A percentile compares a stretch with the other conserved stretches of the same genome.
phyloP scores from a whole-genome alignment of 148 eudicot genomes.

The Chenopodium quinoa region DNA sequence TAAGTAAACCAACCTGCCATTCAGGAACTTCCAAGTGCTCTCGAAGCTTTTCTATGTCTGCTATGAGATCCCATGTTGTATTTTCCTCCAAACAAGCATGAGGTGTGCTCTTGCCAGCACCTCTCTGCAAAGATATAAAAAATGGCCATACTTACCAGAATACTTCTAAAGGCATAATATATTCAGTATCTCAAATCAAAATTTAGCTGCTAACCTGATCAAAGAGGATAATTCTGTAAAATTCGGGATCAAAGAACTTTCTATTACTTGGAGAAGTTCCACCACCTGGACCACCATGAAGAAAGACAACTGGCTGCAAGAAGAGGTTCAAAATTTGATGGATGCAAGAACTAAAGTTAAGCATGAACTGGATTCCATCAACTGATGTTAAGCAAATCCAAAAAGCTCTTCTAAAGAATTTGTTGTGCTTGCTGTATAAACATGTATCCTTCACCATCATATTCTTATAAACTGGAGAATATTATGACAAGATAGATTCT shows the following conservation, averaged over 20 bases:
- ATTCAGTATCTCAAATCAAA: not conserved
- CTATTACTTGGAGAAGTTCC: slow-evolving; percentile 92
- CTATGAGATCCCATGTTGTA: slow-evolving; percentile 96
- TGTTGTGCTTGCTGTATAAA: not conserved
- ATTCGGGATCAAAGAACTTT: slow-evolving; percentile 86
- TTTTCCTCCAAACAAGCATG: slow-evolving; percentile 87
- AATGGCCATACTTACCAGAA: not conserved
- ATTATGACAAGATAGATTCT: not conserved
- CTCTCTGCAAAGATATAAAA: slow-evolving; percentile 53
- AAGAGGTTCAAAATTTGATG: slow-evolving; percentile 3
- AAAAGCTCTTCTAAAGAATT: not conserved
- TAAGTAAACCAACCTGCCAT: slow-evolving; percentile 70
- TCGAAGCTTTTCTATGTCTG: slow-evolving; percentile 84
- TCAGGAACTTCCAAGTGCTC: slow-evolving; percentile 82
- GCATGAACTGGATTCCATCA: not conserved
- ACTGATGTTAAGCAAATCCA: not conserved
- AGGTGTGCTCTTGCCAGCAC: slow-evolving; percentile 95
- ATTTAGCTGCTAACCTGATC: slow-evolving; percentile 65
- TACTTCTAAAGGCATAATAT: not conserved
- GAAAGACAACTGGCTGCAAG: slow-evolving; percentile 92
- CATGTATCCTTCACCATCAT: not conserved
- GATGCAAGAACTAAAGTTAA: not conserved
- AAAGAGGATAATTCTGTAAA: slow-evolving; percentile 84
- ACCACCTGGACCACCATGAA: slow-evolving; percentile 99
- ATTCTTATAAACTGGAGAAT: not conserved